Base-by-base conservation (phyloP, 768 basidiomycete genomes). In the Xerocomellus amylosporus region DNA sequence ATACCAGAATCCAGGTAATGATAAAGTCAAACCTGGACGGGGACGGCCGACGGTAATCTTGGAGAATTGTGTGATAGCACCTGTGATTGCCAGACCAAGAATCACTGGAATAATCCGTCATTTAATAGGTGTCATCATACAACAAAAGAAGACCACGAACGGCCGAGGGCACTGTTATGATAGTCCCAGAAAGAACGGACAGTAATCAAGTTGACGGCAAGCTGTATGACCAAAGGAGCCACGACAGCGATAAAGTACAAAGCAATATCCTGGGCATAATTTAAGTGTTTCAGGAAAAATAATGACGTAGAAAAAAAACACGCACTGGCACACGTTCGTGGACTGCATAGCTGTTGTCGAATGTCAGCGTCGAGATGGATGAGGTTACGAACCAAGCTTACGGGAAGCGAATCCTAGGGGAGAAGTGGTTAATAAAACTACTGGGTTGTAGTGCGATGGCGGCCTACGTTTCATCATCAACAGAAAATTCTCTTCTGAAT, bases 31-130 rank as follows among this genome's bases (percentile, higher is more conserved):
- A 86, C 90, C 92, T 57, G 93, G 94, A 15, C 94, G 83, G 10
- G 94, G 93, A 14, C 94, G 83, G 22, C 94, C 94, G 41, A 95
- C 94, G 2, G 87, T 87, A 39, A 92, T 74, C 71, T 98, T 98
- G 49, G 82, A 78, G 54, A 93, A 77, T 65, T 96, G 89, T 1
- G 96, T 97, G 49, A 95, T 73, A 20, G 85, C 70, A 13, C 91
- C 94, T 6, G 94, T 85, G 36, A 94, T 74, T 10, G 85, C 75
- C 47, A 90, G 77, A n/a, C 83, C 78, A 42, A 94, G 82, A 48
- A 90, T 75, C 53, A 93, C 87, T 86, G 63, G 58, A 54, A 28
- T 47, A 30, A 53, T 41, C 54, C 39, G 12, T 52, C 15, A 22
- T 28, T 54, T 12, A n/a, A 49, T 31, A 33, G 5, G 17, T 37